phyloP scores from a whole-genome alignment of 345 rosid species.

The Eucalyptus sp. region DNA sequence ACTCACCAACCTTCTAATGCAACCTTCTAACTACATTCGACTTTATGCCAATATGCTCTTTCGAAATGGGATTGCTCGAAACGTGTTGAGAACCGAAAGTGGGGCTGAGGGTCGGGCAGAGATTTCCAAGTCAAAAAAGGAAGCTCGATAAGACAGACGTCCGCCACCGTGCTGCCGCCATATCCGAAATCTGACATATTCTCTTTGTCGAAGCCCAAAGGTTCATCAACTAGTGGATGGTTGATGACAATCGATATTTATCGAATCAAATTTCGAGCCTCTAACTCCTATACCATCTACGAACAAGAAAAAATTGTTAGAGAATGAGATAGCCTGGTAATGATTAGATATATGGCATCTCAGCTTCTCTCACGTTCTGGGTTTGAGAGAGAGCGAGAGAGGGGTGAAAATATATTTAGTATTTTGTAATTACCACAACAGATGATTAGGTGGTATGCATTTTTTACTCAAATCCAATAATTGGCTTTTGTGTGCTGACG shows the following conservation, averaged over 20 bases:
- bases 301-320: neutral
- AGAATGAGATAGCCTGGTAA: neutral
- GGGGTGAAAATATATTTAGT: neutral
- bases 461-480: neutral
- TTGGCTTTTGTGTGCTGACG: neutral
- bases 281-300: neutral
- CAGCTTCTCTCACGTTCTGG: neutral
- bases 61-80: neutral
- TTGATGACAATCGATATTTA: neutral
- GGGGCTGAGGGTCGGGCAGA: neutral
- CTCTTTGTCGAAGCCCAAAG: neutral
- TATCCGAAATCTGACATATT: neutral
- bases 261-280: neutral
- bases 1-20: neutral
- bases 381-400: neutral
- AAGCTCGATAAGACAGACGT: neutral
- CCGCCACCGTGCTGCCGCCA: neutral
- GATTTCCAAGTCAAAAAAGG: neutral
- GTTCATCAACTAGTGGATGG: neutral
- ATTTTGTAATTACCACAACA: neutral
- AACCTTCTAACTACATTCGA: neutral
- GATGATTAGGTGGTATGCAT: neutral
- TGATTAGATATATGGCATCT: neutral
- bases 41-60: neutral
- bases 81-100: neutral